Evolutionary conservation across 306 rosid species (phyloP).

Genomic region (Vachellia pachyceras): DNA sequence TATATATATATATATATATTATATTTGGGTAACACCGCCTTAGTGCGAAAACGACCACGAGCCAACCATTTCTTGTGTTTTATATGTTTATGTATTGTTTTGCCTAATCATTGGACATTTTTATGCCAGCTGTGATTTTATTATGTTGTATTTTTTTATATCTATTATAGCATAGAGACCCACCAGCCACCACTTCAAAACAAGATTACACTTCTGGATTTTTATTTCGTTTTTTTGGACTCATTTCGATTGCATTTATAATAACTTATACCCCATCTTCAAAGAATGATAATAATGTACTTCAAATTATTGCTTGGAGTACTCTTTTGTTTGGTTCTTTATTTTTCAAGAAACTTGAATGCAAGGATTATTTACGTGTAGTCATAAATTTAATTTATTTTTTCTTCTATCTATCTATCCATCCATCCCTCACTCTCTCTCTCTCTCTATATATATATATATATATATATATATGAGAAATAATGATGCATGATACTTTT

Average conservation of each 20-base stretch:
- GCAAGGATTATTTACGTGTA: background rate
- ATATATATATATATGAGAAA: background rate
- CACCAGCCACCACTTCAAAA: conserved; percentile 61
- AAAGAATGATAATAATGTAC: conserved; percentile 39
- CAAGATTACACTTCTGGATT: conserved; percentile 55
- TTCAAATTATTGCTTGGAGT: conserved; percentile 38
- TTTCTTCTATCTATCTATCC: background rate
- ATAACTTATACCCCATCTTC: conserved; percentile 37
- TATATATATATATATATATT: too few relatives aligned
- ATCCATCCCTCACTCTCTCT: background rate
- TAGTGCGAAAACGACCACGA: conserved; percentile 73
- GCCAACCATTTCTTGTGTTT: conserved; percentile 69
- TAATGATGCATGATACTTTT: conserved; percentile 37
- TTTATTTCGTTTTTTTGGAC: conserved; percentile 41
- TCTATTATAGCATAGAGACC: conserved; percentile 49
- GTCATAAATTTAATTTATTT: too few relatives aligned
- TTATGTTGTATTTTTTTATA: conserved; percentile 39
- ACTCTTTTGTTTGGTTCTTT: conserved; percentile 41
- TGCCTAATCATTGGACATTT: conserved; percentile 21
- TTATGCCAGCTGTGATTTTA: conserved; percentile 24
- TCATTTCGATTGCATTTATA: conserved; percentile 55
- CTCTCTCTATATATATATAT: conserved; percentile 20
- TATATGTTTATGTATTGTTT: conserved; percentile 30
- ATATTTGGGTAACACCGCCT: conserved; percentile 65
- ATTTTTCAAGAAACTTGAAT: too few relatives aligned